Base-by-base conservation (phyloP, 2,329 filamentous ascomycete species). In the Aureobasidium pullulans region DNA sequence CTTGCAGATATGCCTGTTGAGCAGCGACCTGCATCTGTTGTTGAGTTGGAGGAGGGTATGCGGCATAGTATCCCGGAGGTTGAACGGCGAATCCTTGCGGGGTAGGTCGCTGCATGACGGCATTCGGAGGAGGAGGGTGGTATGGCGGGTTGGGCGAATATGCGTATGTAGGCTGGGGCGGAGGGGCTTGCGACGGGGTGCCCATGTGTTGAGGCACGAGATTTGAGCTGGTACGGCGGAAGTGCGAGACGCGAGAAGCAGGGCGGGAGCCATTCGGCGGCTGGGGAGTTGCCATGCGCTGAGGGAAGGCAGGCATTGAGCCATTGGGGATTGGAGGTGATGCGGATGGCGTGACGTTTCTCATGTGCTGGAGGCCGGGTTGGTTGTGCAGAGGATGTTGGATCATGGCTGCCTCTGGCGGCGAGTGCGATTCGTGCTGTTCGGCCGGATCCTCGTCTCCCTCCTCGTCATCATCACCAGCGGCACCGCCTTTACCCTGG, bases 71-170 rank as follows among this genome's bases (percentile, higher is more conserved):
- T 40, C 31, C 16, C 16, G 54, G 34, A 16, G 54, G 42, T 13
- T 59, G 57, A 8, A 59, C 57, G 66, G 65, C 23, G 61, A 61
- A 23, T 66, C 66, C 37, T 57, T 60, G 48, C 40, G 50, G 43
- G 62, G 63, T 73, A 43, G 70, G 69, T 28, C 75, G 73, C 19
- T 75, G 76, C 70, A 79, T 80, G 64, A 77, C 75, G 61, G 74
- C 72, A 29, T 47, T 48, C 16, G 77, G 73, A 53, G 78, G 73
- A 11, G 50, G 57, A 9, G 66, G 68, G 67, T 90, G 90, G 74
- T 96, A 96, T 36, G 88, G 84, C 40, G 89, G 89, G 63, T 94
- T 91, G 3, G 89, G 85, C 79, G 95, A 90, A 70, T 91, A 96
- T 3, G 88, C 83, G 72, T 89, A 96, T 58, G 84, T 89, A 31